phyloP scores from a whole-genome alignment of 169 alveolate species.

The Eimeria acervulina region DNA sequence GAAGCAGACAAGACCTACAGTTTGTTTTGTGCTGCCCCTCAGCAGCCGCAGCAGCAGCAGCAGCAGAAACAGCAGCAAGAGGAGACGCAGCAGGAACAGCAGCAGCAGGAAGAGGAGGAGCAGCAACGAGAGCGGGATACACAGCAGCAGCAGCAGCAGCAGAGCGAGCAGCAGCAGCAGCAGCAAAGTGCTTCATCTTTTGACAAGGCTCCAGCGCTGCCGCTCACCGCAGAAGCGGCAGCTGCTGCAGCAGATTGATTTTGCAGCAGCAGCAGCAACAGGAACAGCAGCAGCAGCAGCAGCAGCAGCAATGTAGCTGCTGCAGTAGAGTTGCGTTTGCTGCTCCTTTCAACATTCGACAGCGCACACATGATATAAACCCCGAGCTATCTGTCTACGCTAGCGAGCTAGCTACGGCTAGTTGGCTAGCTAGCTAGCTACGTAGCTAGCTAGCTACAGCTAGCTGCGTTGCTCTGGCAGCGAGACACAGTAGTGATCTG shows the following conservation, averaged over 20 bases:
- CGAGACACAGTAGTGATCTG: too few species aligned
- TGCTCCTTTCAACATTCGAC: background rate
- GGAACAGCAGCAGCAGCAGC: background rate
- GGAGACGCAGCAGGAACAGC: background rate
- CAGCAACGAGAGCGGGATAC: background rate
- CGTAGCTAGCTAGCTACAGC: too few species aligned
- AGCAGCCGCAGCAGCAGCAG: slow-evolving; percentile 15
- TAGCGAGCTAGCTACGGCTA: too few species aligned
- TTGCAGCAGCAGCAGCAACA: background rate
- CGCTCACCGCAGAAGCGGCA: background rate
- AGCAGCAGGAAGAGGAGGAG: background rate
- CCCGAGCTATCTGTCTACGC: too few species aligned
- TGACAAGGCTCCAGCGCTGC: background rate
- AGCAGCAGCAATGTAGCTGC: background rate
- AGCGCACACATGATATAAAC: background rate
- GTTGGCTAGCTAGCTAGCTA: too few species aligned
- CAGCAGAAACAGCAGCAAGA: slow-evolving; percentile 27
- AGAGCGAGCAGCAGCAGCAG: too few species aligned
- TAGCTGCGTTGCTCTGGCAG: too few species aligned
- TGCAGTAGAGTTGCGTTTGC: background rate
- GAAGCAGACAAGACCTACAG: background rate
- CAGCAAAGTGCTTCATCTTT: background rate
- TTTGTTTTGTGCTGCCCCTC: background rate
- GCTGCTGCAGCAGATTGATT: background rate
- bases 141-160: too few species aligned